phyloP scores from a whole-genome alignment of 1,139 yeast species.

The Blastobotrys aristatus region DNA sequence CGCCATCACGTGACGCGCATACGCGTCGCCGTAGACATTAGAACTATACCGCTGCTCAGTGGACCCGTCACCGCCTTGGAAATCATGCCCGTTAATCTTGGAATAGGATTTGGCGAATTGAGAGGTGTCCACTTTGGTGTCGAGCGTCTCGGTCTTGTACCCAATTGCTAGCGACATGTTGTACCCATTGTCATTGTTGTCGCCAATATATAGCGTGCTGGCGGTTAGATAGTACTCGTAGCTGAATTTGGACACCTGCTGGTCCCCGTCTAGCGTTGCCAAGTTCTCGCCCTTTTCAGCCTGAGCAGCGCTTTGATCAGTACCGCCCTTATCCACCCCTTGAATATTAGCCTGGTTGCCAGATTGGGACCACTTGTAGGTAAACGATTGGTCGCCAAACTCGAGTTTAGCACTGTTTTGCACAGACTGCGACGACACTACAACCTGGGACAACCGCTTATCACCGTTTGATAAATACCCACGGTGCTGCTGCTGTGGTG shows the following conservation, averaged over 20 bases:
- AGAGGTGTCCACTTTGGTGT: conserved; percentile 9
- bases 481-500: neutral
- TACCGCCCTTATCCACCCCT: conserved; percentile 13
- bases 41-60: conserved; percentile 12
- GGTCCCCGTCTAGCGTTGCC: conserved; percentile 13
- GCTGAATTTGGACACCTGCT: neutral
- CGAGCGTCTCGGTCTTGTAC: conserved; percentile 6
- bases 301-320: conserved; percentile 16
- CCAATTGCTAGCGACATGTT: conserved; percentile 42
- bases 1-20: conserved; percentile 18
- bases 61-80: conserved; percentile 11
- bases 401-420: conserved; percentile 10
- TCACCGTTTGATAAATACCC: conserved; percentile 4
- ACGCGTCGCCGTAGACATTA: conserved; percentile 1
- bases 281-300: conserved; percentile 13
- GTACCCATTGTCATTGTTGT: conserved; percentile 31
- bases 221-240: conserved; percentile 13
- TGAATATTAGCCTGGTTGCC: conserved; percentile 15
- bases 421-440: neutral
- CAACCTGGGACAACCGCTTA: conserved; percentile 6
- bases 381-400: conserved; percentile 11
- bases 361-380: conserved; percentile 18
- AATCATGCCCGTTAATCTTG: conserved; percentile 11
- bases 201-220: conserved; percentile 3
- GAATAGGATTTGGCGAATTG: conserved; percentile 18